Conservation (phyloP, 2,329 filamentous ascomycete genomes). For the Pseudocercospora fijiensis region DNA sequence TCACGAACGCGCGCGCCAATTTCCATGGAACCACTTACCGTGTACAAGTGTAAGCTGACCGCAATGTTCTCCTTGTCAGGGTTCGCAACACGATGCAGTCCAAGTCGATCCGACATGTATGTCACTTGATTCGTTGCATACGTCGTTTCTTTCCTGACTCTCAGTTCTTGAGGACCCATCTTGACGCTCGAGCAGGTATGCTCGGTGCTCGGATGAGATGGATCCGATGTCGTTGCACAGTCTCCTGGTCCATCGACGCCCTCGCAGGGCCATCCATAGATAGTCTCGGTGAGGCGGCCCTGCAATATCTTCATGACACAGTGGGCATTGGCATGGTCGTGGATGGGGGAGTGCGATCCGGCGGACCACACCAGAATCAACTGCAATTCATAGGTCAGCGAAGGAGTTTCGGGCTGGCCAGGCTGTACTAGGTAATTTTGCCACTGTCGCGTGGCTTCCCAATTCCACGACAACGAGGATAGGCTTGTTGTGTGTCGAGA, state of each 20-base stretch:
- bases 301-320: slow-evolving; percentile 88
- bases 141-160: slow-evolving; percentile 51
- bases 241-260: slow-evolving; percentile 38
- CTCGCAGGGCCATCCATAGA: slow-evolving; percentile 68
- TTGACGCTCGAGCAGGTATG: slow-evolving; percentile 38
- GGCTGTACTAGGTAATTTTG: neutral
- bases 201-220: slow-evolving; percentile 27
- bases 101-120: slow-evolving; percentile 88
- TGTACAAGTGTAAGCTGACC: slow-evolving; percentile 70
- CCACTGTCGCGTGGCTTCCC: slow-evolving; percentile 17
- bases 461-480: neutral
- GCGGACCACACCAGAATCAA: slow-evolving; percentile 88
- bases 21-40: slow-evolving; percentile 44
- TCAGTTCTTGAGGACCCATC: slow-evolving; percentile 41
- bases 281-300: slow-evolving; percentile 75
- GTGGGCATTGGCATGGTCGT: slow-evolving; percentile 77
- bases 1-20: neutral
- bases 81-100: slow-evolving; percentile 80
- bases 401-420: neutral
- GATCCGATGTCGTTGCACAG: slow-evolving; percentile 32
- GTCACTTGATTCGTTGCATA: slow-evolving; percentile 73
- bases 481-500: slow-evolving; percentile 11
- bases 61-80: slow-evolving; percentile 66
- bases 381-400: slow-evolving; percentile 45
- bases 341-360: slow-evolving; percentile 77